Conservation (phyloP, 1,284 basidiomycete genomes). For the Sparassis latifolia region DNA sequence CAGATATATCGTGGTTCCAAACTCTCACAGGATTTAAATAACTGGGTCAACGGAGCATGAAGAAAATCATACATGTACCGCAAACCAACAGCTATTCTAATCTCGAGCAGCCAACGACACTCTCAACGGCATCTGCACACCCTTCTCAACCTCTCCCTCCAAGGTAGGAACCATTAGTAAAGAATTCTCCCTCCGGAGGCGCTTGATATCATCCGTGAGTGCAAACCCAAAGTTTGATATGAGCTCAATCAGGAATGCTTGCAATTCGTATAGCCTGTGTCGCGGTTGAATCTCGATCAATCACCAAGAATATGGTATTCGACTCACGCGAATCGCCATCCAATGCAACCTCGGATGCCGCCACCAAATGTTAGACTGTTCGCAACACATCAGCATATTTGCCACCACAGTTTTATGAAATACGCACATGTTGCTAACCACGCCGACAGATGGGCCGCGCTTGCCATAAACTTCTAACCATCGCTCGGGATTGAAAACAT, state of each 20-base stretch:
- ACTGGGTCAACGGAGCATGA: no score
- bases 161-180: constrained; percentile 50
- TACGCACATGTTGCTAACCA: constrained; percentile 43
- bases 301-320: neutral
- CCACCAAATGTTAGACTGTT: constrained; percentile 23
- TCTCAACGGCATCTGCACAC: constrained; percentile 44
- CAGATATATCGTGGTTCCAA: no score
- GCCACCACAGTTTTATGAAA: neutral
- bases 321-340: constrained; percentile 44
- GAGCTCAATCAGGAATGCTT: constrained; percentile 42
- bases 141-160: constrained; percentile 41
- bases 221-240: constrained; percentile 42
- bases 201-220: constrained; percentile 31
- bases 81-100: neutral
- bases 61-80: no score
- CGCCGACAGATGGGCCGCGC: constrained; percentile 38
- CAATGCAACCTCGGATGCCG: constrained; percentile 18
- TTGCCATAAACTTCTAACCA: constrained; percentile 39
- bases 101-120: constrained; percentile 34
- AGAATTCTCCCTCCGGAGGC: constrained; percentile 42
- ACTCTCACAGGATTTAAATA: no score
- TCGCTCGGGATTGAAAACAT: constrained; percentile 45
- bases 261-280: constrained; percentile 40
- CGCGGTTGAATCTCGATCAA: neutral
- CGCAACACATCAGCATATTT: neutral